These are phyloP conservation scores for Colletotrichum horii DNA, from an alignment of 2,329 filamentous ascomycete genomes.

Conservation along the genomic window DNA sequence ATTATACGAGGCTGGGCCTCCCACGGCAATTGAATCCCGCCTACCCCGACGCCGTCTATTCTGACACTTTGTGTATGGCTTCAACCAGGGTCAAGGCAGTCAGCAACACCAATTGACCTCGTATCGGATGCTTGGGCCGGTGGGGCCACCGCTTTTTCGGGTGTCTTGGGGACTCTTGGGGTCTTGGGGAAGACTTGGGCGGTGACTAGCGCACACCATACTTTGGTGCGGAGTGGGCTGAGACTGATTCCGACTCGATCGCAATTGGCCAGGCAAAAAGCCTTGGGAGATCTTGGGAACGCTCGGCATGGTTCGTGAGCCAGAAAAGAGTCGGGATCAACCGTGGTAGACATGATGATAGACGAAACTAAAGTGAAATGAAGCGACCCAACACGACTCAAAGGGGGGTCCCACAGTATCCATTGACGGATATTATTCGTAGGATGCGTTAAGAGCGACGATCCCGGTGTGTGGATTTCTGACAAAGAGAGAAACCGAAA, in stretches of 20 bases:
- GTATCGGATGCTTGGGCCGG: neutral
- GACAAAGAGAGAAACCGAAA: neutral
- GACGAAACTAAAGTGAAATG: neutral
- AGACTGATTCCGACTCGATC: neutral
- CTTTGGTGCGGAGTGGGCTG: neutral
- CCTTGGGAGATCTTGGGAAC: neutral
- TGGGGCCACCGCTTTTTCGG: neutral
- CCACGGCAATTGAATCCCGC: neutral
- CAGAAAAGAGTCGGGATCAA: neutral
- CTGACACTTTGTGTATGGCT: neutral
- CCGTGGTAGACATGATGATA: neutral
- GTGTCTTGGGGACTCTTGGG: constrained; percentile 4
- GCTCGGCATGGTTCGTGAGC: neutral
- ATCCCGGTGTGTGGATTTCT: neutral
- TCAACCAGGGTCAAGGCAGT: neutral
- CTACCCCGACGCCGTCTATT: neutral
- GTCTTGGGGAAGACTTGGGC: constrained; percentile 2
- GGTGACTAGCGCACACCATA: neutral
- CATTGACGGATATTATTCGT: neutral
- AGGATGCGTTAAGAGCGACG: neutral
- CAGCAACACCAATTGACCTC: neutral
- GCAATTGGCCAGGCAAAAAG: neutral
- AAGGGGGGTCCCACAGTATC: neutral
- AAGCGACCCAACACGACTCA: neutral
- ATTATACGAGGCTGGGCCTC: neutral